Evolutionary conservation across 169 alveolate genomes (phyloP).

Genomic region (Eimeria maxima): DNA sequence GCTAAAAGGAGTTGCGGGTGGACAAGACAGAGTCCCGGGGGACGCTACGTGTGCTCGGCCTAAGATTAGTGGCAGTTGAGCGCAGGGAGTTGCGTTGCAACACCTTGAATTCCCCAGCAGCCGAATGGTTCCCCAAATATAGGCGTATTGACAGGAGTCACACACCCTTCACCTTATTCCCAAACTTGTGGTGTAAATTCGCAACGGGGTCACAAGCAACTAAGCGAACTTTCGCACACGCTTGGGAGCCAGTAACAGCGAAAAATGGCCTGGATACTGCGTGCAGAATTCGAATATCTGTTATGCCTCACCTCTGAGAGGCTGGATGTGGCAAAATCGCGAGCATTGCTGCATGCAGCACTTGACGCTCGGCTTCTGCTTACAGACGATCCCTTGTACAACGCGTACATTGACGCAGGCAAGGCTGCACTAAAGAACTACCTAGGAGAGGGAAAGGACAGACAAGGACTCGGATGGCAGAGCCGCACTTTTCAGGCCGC

Average conservation of each 20-base stretch:
- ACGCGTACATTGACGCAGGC: conserved; percentile 59
- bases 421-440: conserved; percentile 34
- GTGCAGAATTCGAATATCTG: conserved; percentile 70
- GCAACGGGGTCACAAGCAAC: neutral
- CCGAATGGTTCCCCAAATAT: neutral
- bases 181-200: neutral
- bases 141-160: neutral
- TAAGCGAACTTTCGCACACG: neutral
- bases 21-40: neutral
- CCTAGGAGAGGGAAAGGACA: conserved; percentile 66
- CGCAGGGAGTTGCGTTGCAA: neutral
- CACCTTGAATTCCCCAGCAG: neutral
- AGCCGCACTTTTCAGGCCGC: conserved; percentile 73
- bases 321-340: conserved; percentile 78
- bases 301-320: conserved; percentile 65
- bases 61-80: neutral
- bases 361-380: conserved; percentile 55
- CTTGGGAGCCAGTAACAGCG: neutral
- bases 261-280: conserved; percentile 72
- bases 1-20: neutral
- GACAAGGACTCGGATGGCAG: conserved; percentile 72
- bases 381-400: conserved; percentile 42
- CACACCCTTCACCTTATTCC: neutral
- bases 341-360: conserved; percentile 72
- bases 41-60: neutral